These are phyloP conservation scores for Hirsutella thompsonii DNA, from an alignment of 2,329 filamentous ascomycete genomes.

Conservation along the genomic window DNA sequence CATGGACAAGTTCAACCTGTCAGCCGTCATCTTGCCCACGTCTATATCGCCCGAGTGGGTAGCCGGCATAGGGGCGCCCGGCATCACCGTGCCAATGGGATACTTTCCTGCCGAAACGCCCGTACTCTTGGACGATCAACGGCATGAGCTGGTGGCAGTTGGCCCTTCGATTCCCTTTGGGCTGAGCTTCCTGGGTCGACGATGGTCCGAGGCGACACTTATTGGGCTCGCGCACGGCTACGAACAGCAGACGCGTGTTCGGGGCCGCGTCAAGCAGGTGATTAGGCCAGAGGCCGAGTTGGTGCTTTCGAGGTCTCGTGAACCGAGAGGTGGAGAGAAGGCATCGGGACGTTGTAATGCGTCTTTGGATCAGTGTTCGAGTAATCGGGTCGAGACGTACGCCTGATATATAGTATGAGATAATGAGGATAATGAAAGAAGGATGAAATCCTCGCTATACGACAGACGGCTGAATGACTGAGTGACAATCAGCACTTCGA, in stretches of 20 bases:
- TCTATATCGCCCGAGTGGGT: conserved; percentile 8
- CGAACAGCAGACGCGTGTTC: conserved; percentile 37
- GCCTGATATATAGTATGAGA: too few relatives aligned
- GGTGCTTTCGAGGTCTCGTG: background rate
- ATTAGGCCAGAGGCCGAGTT: conserved; percentile 1
- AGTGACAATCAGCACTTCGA: too few relatives aligned
- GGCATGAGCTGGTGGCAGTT: background rate
- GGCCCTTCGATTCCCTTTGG: conserved; percentile 29
- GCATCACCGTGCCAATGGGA: conserved; percentile 42
- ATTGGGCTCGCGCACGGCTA: conserved; percentile 52
- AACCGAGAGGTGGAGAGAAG: too few relatives aligned
- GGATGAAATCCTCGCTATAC: too few relatives aligned
- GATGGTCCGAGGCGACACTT: conserved; percentile 42
- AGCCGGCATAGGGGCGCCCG: conserved; percentile 22
- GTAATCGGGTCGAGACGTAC: too few relatives aligned
- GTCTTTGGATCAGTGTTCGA: too few relatives aligned
- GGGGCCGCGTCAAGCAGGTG: conserved; percentile 3
- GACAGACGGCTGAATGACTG: too few relatives aligned
- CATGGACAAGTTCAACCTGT: conserved; percentile 37
- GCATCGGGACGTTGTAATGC: too few relatives aligned
- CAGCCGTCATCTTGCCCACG: conserved; percentile 49
- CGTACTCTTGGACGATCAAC: background rate
- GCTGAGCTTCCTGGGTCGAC: conserved; percentile 43
- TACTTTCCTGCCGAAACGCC: conserved; percentile 3
- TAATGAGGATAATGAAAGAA: too few relatives aligned